These are phyloP conservation scores for Metahyphopichia silvanorum DNA, from an alignment of 805 yeast species.

Conservation along the genomic window DNA sequence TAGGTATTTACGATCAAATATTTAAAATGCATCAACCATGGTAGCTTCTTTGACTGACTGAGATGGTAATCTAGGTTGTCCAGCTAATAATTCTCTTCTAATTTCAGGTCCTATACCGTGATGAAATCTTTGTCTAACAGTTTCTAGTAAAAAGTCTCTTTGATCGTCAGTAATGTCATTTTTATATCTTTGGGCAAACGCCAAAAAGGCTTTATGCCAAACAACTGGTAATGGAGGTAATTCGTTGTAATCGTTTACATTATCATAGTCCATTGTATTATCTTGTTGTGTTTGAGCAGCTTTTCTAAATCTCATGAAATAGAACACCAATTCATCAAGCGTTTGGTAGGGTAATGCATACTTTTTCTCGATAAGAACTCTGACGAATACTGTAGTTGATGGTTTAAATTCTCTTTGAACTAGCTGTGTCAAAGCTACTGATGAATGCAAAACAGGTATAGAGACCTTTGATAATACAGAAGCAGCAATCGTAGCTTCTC, in stretches of 20 bases:
- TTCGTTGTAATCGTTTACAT: constrained; percentile 29
- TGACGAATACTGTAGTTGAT: constrained; percentile 84
- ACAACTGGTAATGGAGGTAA: constrained; percentile 81
- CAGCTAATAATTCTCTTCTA: constrained; percentile 88
- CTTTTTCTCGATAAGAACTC: constrained; percentile 86
- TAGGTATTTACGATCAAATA: too few relatives aligned
- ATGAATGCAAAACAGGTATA: constrained; percentile 91
- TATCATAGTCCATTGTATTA: constrained; percentile 27
- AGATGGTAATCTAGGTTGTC: constrained; percentile 56
- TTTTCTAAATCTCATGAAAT: constrained; percentile 85
- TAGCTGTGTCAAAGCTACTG: constrained; percentile 88
- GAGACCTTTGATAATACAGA: constrained; percentile 87
- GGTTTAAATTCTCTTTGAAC: constrained; percentile 80
- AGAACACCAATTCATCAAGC: constrained; percentile 88
- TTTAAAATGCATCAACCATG: constrained; percentile 37
- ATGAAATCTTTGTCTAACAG: constrained; percentile 86
- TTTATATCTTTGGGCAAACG: constrained; percentile 94
- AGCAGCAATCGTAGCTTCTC: constrained; percentile 95
- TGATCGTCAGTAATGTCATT: constrained; percentile 99
- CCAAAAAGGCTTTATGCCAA: constrained; percentile 95
- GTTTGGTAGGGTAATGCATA: constrained; percentile 97
- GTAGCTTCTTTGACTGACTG: constrained; percentile 27
- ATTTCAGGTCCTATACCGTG: constrained; percentile 89
- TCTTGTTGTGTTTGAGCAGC: constrained; percentile 45
- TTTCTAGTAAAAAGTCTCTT: constrained; percentile 88